Base-by-base conservation (phyloP, 805 yeast genomes). In the Candida vaughaniae region DNA sequence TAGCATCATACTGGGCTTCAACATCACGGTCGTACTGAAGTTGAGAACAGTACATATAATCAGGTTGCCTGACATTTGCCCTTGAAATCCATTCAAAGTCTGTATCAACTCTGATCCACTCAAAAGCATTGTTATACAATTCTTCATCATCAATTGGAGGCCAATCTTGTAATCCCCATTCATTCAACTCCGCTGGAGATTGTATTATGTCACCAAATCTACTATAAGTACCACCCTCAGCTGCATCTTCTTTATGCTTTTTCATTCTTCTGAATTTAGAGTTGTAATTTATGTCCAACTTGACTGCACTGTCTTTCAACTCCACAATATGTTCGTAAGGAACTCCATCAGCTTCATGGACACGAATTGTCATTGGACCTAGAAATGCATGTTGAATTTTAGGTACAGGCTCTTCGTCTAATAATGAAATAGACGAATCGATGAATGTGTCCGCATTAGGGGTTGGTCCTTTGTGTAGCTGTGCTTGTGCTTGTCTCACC, bases 321-420 rank as follows among this genome's bases (percentile, higher is more conserved):
- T 88, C 95, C 16, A 93, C 96, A 32, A 93, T 91, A 57, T 93
- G 99, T 53, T 93, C 99, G 55, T 93, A 93, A 0, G 99, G 99
- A 0, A 98, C 88, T 6, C 99, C 99, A 59, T 93, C 98, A 0
- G 96, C 95, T 54, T 93, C 99, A 56, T 93, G 99, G 25, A 93
- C 90, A 52, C 99, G 71, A 25, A 93, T 86, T 0, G 99, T 93
- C 85, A 93, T 87, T 0, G 98, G 96, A 0, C 99, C 99, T 0
- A 86, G 75, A 53, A 90, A 87, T 2, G 81, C 73, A n/a, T 19
- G 27, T 29, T 71, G 80, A 0, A 66, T 57, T 5, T 66, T 66
- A 31, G 47, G 56, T 0, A 50, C 32, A 5, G 66, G 68, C 29
- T 70, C 74, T 14, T 65, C 67, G 32, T 74, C 76, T 11, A 73